Evolutionary conservation across 78 protist genomes (phyloP).

Genomic region (Paulinella micropora): DNA sequence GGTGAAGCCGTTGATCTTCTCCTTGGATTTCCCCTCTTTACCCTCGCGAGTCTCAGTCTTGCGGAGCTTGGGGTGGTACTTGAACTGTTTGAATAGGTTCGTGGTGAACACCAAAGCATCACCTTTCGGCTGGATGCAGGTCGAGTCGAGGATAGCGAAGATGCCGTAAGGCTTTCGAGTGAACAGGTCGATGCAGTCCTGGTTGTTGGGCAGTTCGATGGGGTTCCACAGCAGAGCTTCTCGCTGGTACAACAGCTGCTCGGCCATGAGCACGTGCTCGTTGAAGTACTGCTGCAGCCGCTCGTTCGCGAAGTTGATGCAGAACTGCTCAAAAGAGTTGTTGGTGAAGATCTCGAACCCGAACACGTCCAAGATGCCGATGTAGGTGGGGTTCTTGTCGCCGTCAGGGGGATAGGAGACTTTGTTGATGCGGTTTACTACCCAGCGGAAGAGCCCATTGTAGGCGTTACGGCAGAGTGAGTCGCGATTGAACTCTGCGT

Average conservation of each 20-base stretch:
- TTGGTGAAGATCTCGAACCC: conserved; percentile 84
- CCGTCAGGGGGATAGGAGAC: no score
- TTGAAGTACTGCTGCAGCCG: conserved; percentile 78
- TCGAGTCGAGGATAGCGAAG: neutral
- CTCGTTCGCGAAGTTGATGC: conserved; percentile 90
- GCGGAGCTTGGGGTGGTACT: neutral
- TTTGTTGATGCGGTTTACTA: no score
- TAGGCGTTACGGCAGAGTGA: no score
- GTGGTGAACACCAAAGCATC: neutral
- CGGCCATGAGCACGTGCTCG: conserved; percentile 38
- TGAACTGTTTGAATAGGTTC: neutral
- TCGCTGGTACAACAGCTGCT: conserved; percentile 12
- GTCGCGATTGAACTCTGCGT: no score
- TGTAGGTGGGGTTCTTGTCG: no score
- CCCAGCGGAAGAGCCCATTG: no score
- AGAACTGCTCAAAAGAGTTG: conserved; percentile 82
- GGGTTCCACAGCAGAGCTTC: conserved; percentile 10
- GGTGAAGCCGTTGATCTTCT: neutral
- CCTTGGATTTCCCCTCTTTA: neutral
- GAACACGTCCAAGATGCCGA: conserved; percentile 74
- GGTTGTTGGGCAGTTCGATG: neutral
- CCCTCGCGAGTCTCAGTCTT: neutral
- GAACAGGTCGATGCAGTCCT: neutral
- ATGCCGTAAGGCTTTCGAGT: neutral
- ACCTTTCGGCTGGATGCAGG: neutral